These are phyloP conservation scores for Jasminum sambac DNA, from an alignment of 257 asterid species.

Conservation along the genomic window DNA sequence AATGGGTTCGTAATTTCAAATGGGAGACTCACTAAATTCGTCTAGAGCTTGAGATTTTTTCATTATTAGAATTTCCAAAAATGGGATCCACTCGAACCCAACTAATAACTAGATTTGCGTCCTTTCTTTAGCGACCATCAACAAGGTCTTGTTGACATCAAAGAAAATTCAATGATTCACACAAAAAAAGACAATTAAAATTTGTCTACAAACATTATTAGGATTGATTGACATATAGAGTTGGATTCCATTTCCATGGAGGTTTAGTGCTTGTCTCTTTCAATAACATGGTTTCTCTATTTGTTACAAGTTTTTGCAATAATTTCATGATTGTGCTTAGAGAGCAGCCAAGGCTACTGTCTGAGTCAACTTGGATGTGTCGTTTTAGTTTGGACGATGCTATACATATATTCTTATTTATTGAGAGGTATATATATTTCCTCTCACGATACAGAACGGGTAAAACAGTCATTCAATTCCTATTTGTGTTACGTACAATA, in stretches of 20 bases:
- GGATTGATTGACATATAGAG: not conserved
- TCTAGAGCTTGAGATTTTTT: not conserved
- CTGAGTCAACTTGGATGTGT: too few relatives aligned
- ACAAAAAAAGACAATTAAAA: not conserved
- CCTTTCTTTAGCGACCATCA: slow-evolving; percentile 16
- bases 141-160: slow-evolving; percentile 26
- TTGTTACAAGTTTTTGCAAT: not conserved
- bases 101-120: slow-evolving; percentile 7
- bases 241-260: slow-evolving; percentile 6
- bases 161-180: slow-evolving; percentile 17
- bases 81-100: slow-evolving; percentile 26
- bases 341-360: not conserved
- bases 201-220: not conserved
- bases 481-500: too few relatives aligned
- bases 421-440: too few relatives aligned
- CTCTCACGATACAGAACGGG: too few relatives aligned
- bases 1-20: too few relatives aligned
- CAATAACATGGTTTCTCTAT: not conserved
- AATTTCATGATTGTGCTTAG: not conserved
- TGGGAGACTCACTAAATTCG: not conserved
- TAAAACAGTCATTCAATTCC: too few relatives aligned
- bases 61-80: not conserved
- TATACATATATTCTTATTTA: too few relatives aligned
- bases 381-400: too few relatives aligned
- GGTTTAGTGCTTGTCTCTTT: not conserved